Percentiles rank a stretch among this genome's conserved stretches.
Conservation (phyloP, 345 rosid genomes). For the Draba incana region DNA sequence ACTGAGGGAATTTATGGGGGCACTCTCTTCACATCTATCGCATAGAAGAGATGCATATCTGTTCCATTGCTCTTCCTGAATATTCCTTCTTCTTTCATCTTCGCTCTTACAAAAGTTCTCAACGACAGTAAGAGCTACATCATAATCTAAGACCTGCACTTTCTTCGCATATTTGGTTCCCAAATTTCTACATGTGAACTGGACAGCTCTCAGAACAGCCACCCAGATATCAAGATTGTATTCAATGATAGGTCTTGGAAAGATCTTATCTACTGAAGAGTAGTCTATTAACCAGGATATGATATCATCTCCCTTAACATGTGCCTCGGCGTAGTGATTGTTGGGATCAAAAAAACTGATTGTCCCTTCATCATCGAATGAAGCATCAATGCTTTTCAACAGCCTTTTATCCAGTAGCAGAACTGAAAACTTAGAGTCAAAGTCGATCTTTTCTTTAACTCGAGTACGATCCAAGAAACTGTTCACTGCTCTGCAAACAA, state of each 20-base stretch:
- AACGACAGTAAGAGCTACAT: neutral
- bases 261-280: neutral
- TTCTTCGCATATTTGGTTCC: slow-evolving; percentile 18
- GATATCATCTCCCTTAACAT: slow-evolving; percentile 28
- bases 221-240: slow-evolving; percentile 17
- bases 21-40: neutral
- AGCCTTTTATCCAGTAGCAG: slow-evolving; percentile 35
- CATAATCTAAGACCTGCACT: neutral
- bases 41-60: slow-evolving; percentile 23
- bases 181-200: slow-evolving; percentile 15
- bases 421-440: slow-evolving; percentile 17
- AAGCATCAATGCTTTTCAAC: neutral
- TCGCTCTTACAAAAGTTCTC: neutral
- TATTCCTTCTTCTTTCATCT: slow-evolving; percentile 9
- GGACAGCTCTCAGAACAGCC: slow-evolving; percentile 28
- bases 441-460: slow-evolving; percentile 27
- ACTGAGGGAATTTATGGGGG: neutral
- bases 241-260: slow-evolving; percentile 19
- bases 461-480: neutral
- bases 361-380: slow-evolving; percentile 3
- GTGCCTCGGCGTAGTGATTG: slow-evolving; percentile 23
- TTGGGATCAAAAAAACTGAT: neutral
- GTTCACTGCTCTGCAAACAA: slow-evolving; percentile 28
- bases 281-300: slow-evolving; percentile 26
- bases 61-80: slow-evolving; percentile 3